These are phyloP conservation scores for Tuber microsphaerosporum DNA, from an alignment of 495 filamentous ascomycete genomes.

Conservation along the genomic window DNA sequence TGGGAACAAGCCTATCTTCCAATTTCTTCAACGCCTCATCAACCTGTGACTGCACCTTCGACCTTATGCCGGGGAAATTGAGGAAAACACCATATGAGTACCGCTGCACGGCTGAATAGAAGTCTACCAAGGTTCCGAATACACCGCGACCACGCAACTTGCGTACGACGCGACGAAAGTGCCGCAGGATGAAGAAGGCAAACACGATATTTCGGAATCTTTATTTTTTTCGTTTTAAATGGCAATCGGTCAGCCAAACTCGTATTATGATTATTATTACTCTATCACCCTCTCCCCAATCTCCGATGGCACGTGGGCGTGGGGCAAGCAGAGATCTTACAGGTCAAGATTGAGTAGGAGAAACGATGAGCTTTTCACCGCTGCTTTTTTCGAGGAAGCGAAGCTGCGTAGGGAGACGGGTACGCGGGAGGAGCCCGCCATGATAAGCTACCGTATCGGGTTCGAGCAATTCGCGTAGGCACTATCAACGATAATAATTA, in stretches of 20 bases:
- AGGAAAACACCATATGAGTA: conserved; percentile 79
- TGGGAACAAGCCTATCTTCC: conserved; percentile 70
- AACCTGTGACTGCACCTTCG: conserved; percentile 74
- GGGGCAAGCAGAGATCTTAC: conserved; percentile 50
- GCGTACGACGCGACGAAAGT: conserved; percentile 70
- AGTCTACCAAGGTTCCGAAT: conserved; percentile 65
- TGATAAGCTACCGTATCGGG: conserved; percentile 37
- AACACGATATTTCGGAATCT: conserved; percentile 86
- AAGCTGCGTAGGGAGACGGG: conserved; percentile 61
- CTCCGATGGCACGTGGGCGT: not conserved
- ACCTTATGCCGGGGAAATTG: conserved; percentile 71
- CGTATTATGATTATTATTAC: conserved; percentile 1
- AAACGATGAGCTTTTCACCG: conserved; percentile 49
- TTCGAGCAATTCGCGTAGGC: not conserved
- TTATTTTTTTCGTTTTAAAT: conserved; percentile 13
- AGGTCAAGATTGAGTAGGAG: conserved; percentile 69
- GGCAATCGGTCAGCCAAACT: conserved; percentile 17
- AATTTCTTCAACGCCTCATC: conserved; percentile 65
- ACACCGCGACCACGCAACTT: conserved; percentile 84
- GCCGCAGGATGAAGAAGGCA: conserved; percentile 78
- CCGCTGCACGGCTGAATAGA: conserved; percentile 62
- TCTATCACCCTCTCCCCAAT: not conserved
- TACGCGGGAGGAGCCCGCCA: conserved; percentile 61
- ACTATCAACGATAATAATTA: not conserved
- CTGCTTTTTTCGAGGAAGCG: conserved; percentile 50